phyloP scores from a whole-genome alignment of 2,329 filamentous ascomycete genomes.

The Lasiodiplodia citricola region DNA sequence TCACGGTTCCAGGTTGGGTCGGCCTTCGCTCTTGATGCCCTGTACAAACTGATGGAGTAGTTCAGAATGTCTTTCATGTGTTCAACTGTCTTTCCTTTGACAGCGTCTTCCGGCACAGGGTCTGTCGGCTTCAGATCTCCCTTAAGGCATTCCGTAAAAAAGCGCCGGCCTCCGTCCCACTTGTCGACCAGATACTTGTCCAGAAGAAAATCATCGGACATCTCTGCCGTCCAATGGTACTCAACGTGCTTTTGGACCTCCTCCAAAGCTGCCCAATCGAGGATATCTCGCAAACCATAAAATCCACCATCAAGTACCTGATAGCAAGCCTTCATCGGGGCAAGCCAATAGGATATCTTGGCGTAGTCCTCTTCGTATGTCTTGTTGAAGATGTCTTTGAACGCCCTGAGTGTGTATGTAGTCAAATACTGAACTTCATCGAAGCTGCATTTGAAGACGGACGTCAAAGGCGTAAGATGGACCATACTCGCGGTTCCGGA shows the following conservation, averaged over 20 bases:
- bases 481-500: slow-evolving; percentile 65
- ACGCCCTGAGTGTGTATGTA: slow-evolving; percentile 75
- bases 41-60: slow-evolving; percentile 80
- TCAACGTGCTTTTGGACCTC: slow-evolving; percentile 41
- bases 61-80: slow-evolving; percentile 73
- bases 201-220: slow-evolving; percentile 47
- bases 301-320: slow-evolving; percentile 22
- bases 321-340: slow-evolving; percentile 56
- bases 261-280: slow-evolving; percentile 68
- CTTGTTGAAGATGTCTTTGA: slow-evolving; percentile 89
- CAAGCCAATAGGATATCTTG: slow-evolving; percentile 83
- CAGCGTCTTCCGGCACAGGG: slow-evolving; percentile 59
- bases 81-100: slow-evolving; percentile 41
- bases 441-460: slow-evolving; percentile 51
- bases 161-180: slow-evolving; percentile 63
- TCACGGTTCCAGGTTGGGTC: slow-evolving; percentile 60
- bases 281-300: slow-evolving; percentile 35
- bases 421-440: slow-evolving; percentile 63
- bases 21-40: slow-evolving; percentile 58
- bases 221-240: slow-evolving; percentile 53
- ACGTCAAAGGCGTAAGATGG: slow-evolving; percentile 52
- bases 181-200: slow-evolving; percentile 62
- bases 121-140: slow-evolving; percentile 67
- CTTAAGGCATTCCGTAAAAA: slow-evolving; percentile 55
- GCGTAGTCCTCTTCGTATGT: slow-evolving; percentile 67